Base-by-base conservation (phyloP, 2,329 filamentous ascomycete species). In the Penicillium sp. region DNA sequence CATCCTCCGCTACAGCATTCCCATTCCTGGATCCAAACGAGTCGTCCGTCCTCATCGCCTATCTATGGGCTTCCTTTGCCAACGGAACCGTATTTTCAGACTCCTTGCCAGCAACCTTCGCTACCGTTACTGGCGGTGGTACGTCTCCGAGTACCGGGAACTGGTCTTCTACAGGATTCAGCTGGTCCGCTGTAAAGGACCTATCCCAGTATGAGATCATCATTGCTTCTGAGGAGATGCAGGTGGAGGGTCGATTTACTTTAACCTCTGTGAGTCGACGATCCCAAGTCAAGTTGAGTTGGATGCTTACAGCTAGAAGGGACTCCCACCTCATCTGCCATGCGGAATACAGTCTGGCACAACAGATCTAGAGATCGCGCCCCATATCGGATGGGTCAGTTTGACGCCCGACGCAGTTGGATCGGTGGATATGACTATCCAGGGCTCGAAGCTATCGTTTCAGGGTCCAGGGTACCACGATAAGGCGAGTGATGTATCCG, bases 381-480 rank as follows among this genome's bases (percentile, higher is more conserved):
- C 69, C 12, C 55, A 70, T 35, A 58, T 73, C 8, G 71, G 71
- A 6, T 74, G 72, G 72, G 60, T 64, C 2, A 71, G 66, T 54
- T 58, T 67, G 2, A 50, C 72, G 4, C 69, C 72, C 3, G 69
- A 70, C 47, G 65, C 68, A 0, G 49, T 57, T 23, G 68, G 57
- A 1, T 53, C 32, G 2, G 68, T 70, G 1, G 60, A 69, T 31
- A 42, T 70, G 45, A 52, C 29, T 0, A 60, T 70, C 6, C 48
- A 57, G 20, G 72, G 70, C 1, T 60, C 57, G 25, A 29, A 31
- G 12, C 23, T 74, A 13, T 47, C 47, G 5, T 74, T 73, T 50
- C 55, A 59, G 5, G 74, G 74, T 1, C 45, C 63, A 1, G 75
- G 66, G 1, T 77, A 77, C 55, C 74, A 77, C 54, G 75, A 77